Conservation (phyloP, 495 filamentous ascomycete species). For the Neurospora tetrasperma region DNA sequence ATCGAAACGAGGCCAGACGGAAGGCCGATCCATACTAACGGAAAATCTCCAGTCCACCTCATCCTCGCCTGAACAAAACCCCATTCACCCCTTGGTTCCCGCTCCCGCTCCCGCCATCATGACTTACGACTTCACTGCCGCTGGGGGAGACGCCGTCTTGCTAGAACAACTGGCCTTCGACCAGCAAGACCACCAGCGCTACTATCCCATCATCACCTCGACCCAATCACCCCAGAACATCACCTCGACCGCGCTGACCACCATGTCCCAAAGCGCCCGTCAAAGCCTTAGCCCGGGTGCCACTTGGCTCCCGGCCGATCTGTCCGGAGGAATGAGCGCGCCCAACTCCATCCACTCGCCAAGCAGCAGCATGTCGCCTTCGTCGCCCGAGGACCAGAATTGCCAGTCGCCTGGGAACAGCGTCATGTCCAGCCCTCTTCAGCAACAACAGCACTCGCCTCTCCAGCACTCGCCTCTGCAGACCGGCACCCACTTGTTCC, state of each 20-base stretch:
- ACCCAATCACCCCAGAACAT: conserved; percentile 33
- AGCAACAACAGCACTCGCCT: conserved; percentile 14
- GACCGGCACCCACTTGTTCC: conserved; percentile 28
- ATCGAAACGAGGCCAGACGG: neutral
- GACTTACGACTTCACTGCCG: conserved; percentile 46
- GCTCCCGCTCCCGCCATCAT: conserved; percentile 30
- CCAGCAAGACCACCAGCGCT: conserved; percentile 35
- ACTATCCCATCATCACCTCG: conserved; percentile 31
- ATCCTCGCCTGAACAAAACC: conserved; percentile 6
- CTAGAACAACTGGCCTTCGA: conserved; percentile 45
- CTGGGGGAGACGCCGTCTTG: conserved; percentile 39
- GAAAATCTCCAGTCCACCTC: conserved; percentile 21
- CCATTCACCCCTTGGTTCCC: conserved; percentile 11
- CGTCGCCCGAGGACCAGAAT: conserved; percentile 37
- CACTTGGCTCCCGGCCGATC: conserved; percentile 37
- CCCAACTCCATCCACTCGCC: conserved; percentile 29
- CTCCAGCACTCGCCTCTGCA: conserved; percentile 38
- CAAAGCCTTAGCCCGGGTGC: conserved; percentile 29
- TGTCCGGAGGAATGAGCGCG: conserved; percentile 25
- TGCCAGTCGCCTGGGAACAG: conserved; percentile 32
- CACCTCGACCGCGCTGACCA: conserved; percentile 33
- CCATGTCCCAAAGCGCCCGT: conserved; percentile 29
- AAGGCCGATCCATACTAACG: conserved; percentile 12
- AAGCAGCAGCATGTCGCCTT: conserved; percentile 28
- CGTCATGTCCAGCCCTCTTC: conserved; percentile 33